Evolutionary conservation across 805 yeast species (phyloP).

Genomic region (Nakazawaea populi): DNA sequence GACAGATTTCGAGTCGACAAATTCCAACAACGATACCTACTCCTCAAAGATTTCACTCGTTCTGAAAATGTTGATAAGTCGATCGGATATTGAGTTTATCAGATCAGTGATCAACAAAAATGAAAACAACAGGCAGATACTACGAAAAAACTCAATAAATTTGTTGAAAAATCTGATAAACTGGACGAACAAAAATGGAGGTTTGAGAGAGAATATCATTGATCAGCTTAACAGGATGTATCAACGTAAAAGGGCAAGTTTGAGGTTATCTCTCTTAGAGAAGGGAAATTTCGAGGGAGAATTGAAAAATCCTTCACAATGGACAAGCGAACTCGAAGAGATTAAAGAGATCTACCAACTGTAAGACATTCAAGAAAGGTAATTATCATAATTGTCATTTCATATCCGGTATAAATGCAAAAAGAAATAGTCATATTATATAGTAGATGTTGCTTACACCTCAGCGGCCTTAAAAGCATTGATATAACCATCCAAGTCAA

Average conservation of each 20-base stretch:
- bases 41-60: slow-evolving; percentile 26
- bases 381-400: not conserved
- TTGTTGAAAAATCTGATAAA: slow-evolving; percentile 41
- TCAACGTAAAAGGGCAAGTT: slow-evolving; percentile 36
- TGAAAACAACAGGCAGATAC: slow-evolving; percentile 21
- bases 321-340: slow-evolving; percentile 22
- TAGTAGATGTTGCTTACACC: not conserved
- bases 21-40: slow-evolving; percentile 14
- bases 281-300: slow-evolving; percentile 26
- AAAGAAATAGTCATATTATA: not conserved
- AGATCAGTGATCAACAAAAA: slow-evolving; percentile 30
- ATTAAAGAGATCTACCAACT: slow-evolving; percentile 12
- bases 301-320: slow-evolving; percentile 18
- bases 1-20: slow-evolving; percentile 16
- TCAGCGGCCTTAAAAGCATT: slow-evolving; percentile 10
- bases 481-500: slow-evolving; percentile 28
- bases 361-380: not conserved
- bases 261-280: slow-evolving; percentile 40
- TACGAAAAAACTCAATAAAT: slow-evolving; percentile 33
- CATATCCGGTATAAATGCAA: not conserved
- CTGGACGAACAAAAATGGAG: slow-evolving; percentile 40
- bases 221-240: slow-evolving; percentile 38
- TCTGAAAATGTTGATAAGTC: slow-evolving; percentile 37
- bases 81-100: slow-evolving; percentile 49
- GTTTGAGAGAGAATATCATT: slow-evolving; percentile 39